Percentiles rank a stretch among this genome's conserved stretches.
Evolutionary conservation across 2,329 filamentous ascomycete species (phyloP).

Genomic region (Pochonia chlamydosporia): DNA sequence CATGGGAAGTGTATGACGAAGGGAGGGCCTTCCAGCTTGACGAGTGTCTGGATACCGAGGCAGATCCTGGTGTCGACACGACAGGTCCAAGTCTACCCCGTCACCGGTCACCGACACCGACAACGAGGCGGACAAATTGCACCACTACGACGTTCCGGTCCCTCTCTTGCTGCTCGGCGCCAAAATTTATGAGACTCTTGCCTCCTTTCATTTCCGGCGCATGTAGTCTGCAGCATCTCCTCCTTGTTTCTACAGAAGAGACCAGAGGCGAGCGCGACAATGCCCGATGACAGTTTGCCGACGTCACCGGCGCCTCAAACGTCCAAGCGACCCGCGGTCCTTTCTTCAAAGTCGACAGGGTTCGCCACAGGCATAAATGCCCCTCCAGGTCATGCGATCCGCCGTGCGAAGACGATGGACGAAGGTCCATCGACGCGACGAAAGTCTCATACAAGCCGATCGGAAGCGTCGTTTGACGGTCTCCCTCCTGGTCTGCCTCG

Average conservation of each 20-base stretch:
- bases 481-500: slow-evolving; percentile 36
- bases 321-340: slow-evolving; percentile 6
- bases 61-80: too few relatives aligned
- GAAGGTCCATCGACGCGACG: slow-evolving; percentile 20
- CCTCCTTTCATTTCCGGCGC: too few relatives aligned
- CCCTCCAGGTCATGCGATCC: slow-evolving; percentile 30
- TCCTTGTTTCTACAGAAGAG: slow-evolving; percentile 1
- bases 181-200: too few relatives aligned
- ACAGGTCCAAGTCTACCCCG: too few relatives aligned
- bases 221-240: too few relatives aligned
- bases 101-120: too few relatives aligned
- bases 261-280: slow-evolving; percentile 5
- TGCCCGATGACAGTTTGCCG: slow-evolving; percentile 11
- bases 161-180: too few relatives aligned
- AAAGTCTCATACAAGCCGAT: slow-evolving; percentile 12
- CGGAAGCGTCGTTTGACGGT: slow-evolving; percentile 22
- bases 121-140: too few relatives aligned
- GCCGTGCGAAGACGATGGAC: slow-evolving; percentile 35
- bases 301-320: slow-evolving; percentile 8
- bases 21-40: too few relatives aligned
- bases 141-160: too few relatives aligned
- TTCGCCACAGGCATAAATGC: slow-evolving; percentile 7
- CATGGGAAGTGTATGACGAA: too few relatives aligned
- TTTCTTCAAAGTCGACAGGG: slow-evolving; percentile 8
- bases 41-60: too few relatives aligned